A percentile compares a stretch with the other conserved stretches of the same genome.
Evolutionary conservation across 805 yeast species (phyloP).

Genomic region (Kodamaea hsintzibuensis): DNA sequence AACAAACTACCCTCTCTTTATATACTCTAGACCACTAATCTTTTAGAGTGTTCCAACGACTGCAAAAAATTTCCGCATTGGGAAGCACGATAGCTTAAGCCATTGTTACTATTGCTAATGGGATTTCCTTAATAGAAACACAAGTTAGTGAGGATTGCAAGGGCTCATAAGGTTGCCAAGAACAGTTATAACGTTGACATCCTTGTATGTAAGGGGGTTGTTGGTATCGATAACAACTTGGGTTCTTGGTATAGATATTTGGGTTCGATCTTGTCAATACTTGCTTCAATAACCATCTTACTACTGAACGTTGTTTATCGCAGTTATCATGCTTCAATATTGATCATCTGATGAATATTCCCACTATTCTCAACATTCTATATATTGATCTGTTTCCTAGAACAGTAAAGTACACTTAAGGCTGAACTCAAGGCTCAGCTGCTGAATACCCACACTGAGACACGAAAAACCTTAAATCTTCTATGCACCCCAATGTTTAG

Average conservation of each 20-base stretch:
- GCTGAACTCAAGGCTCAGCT: neutral
- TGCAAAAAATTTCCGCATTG: neutral
- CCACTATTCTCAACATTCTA: neutral
- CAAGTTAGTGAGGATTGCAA: neutral
- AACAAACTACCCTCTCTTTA: neutral
- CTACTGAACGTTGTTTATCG: no score
- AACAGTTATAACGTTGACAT: neutral
- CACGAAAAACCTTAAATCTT: neutral
- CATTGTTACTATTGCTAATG: neutral
- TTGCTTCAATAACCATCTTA: no score
- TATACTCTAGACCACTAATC: neutral
- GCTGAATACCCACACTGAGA: neutral
- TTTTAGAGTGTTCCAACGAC: neutral
- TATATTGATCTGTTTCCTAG: neutral
- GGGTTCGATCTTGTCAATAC: no score
- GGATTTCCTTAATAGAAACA: neutral
- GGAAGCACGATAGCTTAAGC: neutral
- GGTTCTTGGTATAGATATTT: neutral
- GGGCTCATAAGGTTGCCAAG: neutral
- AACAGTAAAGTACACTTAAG: neutral
- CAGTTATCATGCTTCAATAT: no score
- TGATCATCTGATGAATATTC: neutral
- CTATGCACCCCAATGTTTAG: neutral
- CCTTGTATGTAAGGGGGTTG: neutral
- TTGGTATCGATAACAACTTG: neutral